A percentile compares a stretch with the other conserved stretches of the same genome.
These are phyloP conservation scores for Globisporangium irregulare DNA, from an alignment of 352 stramenopile genomes.

Conservation along the genomic window DNA sequence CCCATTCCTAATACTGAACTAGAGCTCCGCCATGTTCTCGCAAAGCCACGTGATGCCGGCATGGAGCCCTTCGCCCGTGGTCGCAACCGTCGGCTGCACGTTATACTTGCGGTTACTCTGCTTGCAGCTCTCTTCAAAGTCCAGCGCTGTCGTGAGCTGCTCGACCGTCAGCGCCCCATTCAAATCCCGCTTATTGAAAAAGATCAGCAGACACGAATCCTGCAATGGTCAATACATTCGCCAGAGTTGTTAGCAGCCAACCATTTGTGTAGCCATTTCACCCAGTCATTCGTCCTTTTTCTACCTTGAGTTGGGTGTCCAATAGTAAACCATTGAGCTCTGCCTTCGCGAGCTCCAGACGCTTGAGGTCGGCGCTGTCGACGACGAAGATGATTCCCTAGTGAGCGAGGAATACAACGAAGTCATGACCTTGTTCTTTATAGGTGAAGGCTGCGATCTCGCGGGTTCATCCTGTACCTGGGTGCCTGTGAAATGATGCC, in stretches of 20 bases:
- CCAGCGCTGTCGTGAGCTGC: constrained; percentile 46
- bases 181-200: constrained; percentile 83
- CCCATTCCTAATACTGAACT: background rate
- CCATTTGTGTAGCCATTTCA: background rate
- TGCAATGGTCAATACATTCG: background rate
- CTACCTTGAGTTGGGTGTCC: constrained; percentile 61
- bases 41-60: constrained; percentile 79
- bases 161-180: constrained; percentile 43
- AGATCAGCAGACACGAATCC: constrained; percentile 59
- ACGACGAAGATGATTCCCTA: constrained; percentile 84
- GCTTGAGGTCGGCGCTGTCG: constrained; percentile 66
- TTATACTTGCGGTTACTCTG: constrained; percentile 45
- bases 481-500: constrained; percentile 83
- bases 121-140: constrained; percentile 49
- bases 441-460: background rate
- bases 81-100: constrained; percentile 71
- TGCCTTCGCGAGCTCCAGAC: constrained; percentile 64
- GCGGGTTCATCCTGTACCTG: constrained; percentile 33
- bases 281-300: background rate
- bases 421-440: background rate
- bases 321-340: constrained; percentile 69
- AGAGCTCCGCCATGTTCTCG: constrained; percentile 70
- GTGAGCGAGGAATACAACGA: background rate
- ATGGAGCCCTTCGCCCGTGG: constrained; percentile 69
- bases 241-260: background rate